Evolutionary conservation across 2,329 filamentous ascomycete species (phyloP).

Genomic region (Aspergillus unguis): DNA sequence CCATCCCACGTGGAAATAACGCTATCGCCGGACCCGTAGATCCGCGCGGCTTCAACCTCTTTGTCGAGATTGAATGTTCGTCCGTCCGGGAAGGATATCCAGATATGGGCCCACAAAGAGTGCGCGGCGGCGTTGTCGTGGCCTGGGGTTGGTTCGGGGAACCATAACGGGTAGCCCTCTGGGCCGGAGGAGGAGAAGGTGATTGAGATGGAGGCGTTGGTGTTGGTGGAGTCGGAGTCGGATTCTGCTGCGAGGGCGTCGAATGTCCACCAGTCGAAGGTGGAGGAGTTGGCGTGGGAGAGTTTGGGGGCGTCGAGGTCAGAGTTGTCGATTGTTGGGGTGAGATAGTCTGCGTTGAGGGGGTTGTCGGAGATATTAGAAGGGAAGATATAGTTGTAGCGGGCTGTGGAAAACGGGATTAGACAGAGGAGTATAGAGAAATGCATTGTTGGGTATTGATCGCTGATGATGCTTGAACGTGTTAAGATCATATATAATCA

Average conservation of each 20-base stretch:
- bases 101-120: slow-evolving; percentile 25
- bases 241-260: slow-evolving; percentile 31
- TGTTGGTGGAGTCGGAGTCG: slow-evolving; percentile 3
- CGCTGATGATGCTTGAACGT: too few relatives aligned
- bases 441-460: too few relatives aligned
- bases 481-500: too few relatives aligned
- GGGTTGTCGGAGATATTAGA: not conserved
- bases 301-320: slow-evolving; percentile 28
- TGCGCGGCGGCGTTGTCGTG: not conserved
- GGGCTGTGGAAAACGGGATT: not conserved
- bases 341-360: slow-evolving; percentile 6
- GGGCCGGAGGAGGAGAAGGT: slow-evolving; percentile 27
- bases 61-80: not conserved
- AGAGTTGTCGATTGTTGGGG: slow-evolving; percentile 1
- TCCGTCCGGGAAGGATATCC: slow-evolving; percentile 27
- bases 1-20: slow-evolving; percentile 3
- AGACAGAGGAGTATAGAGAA: not conserved
- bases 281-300: slow-evolving; percentile 24
- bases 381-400: slow-evolving; percentile 10
- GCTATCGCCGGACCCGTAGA: not conserved
- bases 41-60: not conserved
- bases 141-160: not conserved
- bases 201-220: slow-evolving; percentile 27
- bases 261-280: slow-evolving; percentile 44
- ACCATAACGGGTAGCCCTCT: not conserved